A percentile compares a stretch with the other conserved stretches of the same genome.
Evolutionary conservation across 306 rosid species (phyloP).

Genomic region (Abrus precatorius): DNA sequence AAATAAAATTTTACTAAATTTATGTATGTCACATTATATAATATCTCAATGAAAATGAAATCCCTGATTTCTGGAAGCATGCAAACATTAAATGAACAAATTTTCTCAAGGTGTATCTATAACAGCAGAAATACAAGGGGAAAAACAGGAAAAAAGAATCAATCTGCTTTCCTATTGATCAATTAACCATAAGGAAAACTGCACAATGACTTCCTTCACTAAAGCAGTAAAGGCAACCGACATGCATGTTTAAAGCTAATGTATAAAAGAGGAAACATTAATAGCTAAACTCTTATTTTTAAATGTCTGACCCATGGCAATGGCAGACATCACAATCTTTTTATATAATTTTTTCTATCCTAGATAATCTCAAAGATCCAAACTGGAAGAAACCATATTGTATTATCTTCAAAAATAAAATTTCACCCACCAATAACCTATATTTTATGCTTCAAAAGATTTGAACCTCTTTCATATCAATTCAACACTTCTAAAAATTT

Average conservation of each 20-base stretch:
- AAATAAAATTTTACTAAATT: conserved; percentile 34
- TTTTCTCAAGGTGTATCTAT: conserved; percentile 5
- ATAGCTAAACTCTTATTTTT: conserved; percentile 25
- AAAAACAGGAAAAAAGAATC: background rate
- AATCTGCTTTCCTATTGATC: background rate
- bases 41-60: conserved; percentile 29
- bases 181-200: conserved; percentile 23
- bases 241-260: conserved; percentile 20
- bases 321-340: background rate
- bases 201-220: conserved; percentile 18
- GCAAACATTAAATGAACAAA: conserved; percentile 17
- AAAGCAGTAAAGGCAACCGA: background rate
- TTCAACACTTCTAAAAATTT: background rate
- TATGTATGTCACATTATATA: conserved; percentile 32
- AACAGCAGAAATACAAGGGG: background rate
- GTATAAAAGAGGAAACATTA: background rate
- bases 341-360: conserved; percentile 10
- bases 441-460: conserved; percentile 12
- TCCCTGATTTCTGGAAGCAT: conserved; percentile 8
- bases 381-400: background rate
- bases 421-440: background rate
- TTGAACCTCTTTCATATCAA: conserved; percentile 10
- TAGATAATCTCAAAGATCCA: conserved; percentile 19
- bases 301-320: conserved; percentile 28
- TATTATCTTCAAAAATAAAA: conserved; percentile 7